Base-by-base conservation (phyloP, 2,329 filamentous ascomycete genomes). In the Scytalidium lignicola region DNA sequence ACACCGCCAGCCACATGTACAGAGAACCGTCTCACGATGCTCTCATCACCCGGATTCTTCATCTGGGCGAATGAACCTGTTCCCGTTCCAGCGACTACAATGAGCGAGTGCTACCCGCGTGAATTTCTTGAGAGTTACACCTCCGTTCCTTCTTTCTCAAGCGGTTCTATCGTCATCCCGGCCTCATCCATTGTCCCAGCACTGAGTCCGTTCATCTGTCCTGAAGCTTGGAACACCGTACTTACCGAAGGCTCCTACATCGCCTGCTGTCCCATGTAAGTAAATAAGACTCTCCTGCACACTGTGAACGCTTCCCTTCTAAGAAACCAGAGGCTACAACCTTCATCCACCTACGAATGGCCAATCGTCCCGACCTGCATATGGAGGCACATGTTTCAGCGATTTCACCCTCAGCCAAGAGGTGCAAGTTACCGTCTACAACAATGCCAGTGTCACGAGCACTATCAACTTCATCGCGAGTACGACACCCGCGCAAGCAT, bases 231-330 rank as follows among this genome's bases (percentile, higher is more conserved):
- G 32, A 40, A 43, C 7, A 39, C 55, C 7, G 43, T 55, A 2
- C 53, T 53, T 10, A 53, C 56, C 8, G 57, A 46, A 44, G 58
- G 55, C 8, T 59, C 55, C 43, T 60, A 60, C 37, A 58, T 60
- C 13, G 58, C 58, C 12, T 60, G 58, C 47, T 60, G 58, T 51
- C 58, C 58, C 7, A 57, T 50, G 58, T 60, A 44, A 29, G 55
- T 46, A 21, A 2, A 6, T n/a, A 3, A 21, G 12, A 20, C 7
- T 21, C 21, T 29, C 23, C 37, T n/a, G n/a, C 12, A 29, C 7
- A 18, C 15, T 18, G 23, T 23, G 57, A 54, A 13, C 46, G 50
- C 9, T 58, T 56, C n/a, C n/a, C n/a, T n/a, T 21, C 50, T 50
- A 7, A 54, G 55, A 10, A 47, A 28, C 53, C 58, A 42, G 49